phyloP scores from a whole-genome alignment of 441 rosid genomes.

The Arabidopsis lyrata region DNA sequence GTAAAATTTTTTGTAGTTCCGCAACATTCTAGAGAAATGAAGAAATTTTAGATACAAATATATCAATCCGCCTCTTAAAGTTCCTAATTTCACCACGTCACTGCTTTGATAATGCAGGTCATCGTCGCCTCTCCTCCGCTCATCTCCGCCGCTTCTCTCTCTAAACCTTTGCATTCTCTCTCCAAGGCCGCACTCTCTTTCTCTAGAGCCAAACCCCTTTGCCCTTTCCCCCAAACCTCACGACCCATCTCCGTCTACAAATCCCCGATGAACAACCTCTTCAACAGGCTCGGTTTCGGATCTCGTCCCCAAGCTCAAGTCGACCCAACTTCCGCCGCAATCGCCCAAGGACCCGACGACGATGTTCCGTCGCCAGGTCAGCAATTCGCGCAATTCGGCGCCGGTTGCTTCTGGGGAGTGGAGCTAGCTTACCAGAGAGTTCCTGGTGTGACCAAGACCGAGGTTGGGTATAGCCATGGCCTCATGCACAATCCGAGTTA shows the following conservation, averaged over 20 bases:
- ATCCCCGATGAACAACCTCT: constrained; percentile 46
- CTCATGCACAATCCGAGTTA: constrained; percentile 59
- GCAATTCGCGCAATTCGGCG: constrained; percentile 68
- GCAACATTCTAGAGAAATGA: neutral
- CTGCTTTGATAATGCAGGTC: constrained; percentile 41
- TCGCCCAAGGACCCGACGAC: constrained; percentile 64
- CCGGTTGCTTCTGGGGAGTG: constrained; percentile 81
- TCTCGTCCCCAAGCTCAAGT: constrained; percentile 38
- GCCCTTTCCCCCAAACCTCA: constrained; percentile 38
- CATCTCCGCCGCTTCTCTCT: constrained; percentile 43
- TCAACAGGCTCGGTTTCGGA: constrained; percentile 45
- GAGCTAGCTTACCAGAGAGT: constrained; percentile 72
- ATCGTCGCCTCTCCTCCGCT: constrained; percentile 43
- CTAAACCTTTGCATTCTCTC: constrained; percentile 32
- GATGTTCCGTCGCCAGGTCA: constrained; percentile 60
- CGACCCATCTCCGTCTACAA: constrained; percentile 44
- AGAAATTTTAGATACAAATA: constrained; percentile 16
- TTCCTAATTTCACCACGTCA: constrained; percentile 34
- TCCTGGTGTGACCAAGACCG: constrained; percentile 63
- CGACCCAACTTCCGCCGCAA: constrained; percentile 53
- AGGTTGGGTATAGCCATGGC: constrained; percentile 78
- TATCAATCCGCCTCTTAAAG: neutral
- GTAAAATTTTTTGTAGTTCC: too few relatives aligned
- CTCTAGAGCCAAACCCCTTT: constrained; percentile 30
- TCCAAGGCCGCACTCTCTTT: constrained; percentile 38